phyloP scores from a whole-genome alignment of 495 filamentous ascomycete genomes.

The Chaetomium cochliodes region DNA sequence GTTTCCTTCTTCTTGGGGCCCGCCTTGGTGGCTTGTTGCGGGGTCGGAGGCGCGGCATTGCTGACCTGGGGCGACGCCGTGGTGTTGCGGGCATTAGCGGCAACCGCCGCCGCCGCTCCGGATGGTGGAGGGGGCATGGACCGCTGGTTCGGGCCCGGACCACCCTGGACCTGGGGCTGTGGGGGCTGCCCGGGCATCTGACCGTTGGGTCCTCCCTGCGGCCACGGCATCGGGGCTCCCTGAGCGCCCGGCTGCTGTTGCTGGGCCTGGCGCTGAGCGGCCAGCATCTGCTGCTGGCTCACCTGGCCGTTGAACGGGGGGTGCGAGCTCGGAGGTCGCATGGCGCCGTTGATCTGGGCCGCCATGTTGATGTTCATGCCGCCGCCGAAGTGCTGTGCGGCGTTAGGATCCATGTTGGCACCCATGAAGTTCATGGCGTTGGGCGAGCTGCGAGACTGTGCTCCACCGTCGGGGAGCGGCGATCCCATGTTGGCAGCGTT shows the following conservation, averaged over 20 bases:
- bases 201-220: conserved; percentile 61
- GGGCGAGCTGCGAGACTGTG: conserved; percentile 76
- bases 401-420: conserved; percentile 59
- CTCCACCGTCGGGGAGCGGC: conserved; percentile 70
- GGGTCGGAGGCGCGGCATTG: conserved; percentile 80
- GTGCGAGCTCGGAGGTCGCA: conserved; percentile 87
- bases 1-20: conserved; percentile 83
- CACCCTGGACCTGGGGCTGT: conserved; percentile 62
- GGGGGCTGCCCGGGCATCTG: conserved; percentile 62
- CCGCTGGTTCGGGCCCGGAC: conserved; percentile 63
- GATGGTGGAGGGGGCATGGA: conserved; percentile 88
- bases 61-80: conserved; percentile 78
- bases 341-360: conserved; percentile 61
- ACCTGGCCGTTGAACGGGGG: conserved; percentile 70
- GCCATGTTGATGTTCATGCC: conserved; percentile 46
- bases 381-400: conserved; percentile 27
- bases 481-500: conserved; percentile 70
- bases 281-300: conserved; percentile 46
- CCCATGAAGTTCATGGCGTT: conserved; percentile 74
- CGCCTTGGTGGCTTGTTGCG: conserved; percentile 72
- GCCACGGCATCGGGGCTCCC: conserved; percentile 52
- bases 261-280: conserved; percentile 37
- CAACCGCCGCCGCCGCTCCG: conserved; percentile 55
- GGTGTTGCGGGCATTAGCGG: conserved; percentile 55
- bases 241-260: conserved; percentile 38